These are phyloP conservation scores for Forsythia viridissima DNA, from an alignment of 257 asterid genomes.

Conservation along the genomic window DNA sequence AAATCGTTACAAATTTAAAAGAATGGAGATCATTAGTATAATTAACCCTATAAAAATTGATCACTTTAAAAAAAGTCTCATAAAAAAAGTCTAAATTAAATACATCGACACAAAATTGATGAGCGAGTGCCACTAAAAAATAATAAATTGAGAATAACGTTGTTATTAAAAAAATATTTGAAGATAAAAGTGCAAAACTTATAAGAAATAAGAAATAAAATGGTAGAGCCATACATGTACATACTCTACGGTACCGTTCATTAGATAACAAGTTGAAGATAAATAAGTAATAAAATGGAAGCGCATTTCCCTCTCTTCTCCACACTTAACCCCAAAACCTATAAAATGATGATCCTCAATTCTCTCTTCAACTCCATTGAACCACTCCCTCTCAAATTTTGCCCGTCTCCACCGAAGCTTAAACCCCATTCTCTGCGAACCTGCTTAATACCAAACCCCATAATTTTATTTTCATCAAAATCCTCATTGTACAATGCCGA, in stretches of 20 bases:
- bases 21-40: too few species aligned
- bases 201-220: too few species aligned
- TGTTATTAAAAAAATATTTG: too few species aligned
- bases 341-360: slow-evolving; percentile 34
- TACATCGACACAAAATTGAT: too few species aligned
- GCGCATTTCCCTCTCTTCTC: slow-evolving; percentile 9
- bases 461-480: neutral
- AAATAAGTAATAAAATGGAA: slow-evolving; percentile 25
- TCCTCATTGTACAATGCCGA: slow-evolving; percentile 9
- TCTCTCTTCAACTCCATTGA: slow-evolving; percentile 35
- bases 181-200: too few species aligned
- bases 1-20: too few species aligned
- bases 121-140: too few species aligned
- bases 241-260: neutral
- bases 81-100: too few species aligned
- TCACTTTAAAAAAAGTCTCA: too few species aligned
- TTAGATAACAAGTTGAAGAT: neutral
- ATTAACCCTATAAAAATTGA: too few species aligned
- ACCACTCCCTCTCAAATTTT: slow-evolving; percentile 29
- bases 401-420: slow-evolving; percentile 9
- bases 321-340: slow-evolving; percentile 1
- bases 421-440: slow-evolving; percentile 17
- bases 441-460: slow-evolving; percentile 13
- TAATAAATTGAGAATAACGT: too few species aligned
- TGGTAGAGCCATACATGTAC: too few species aligned